Conservation (phyloP, 257 asterid species). For the Primulina tabacum region DNA sequence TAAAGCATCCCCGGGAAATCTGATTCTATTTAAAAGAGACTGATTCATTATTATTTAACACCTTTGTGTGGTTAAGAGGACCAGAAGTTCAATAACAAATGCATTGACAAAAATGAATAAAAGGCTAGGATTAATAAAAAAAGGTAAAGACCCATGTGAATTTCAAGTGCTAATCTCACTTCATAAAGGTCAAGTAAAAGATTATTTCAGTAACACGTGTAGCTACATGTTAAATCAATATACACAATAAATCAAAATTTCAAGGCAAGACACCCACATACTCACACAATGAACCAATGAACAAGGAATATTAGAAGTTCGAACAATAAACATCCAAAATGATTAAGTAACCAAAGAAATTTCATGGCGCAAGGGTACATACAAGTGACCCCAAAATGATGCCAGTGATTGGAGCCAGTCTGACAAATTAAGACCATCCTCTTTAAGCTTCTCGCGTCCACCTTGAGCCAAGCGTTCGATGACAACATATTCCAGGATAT, state of each 20-base stretch:
- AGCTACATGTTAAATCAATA: slow-evolving; percentile 24
- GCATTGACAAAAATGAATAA: slow-evolving; percentile 10
- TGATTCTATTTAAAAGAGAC: slow-evolving; percentile 43
- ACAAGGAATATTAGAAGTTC: neutral
- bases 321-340: slow-evolving; percentile 5
- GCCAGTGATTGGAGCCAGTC: slow-evolving; percentile 99
- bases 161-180: slow-evolving; percentile 12
- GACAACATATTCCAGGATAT: slow-evolving; percentile 94
- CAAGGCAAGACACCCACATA: slow-evolving; percentile 25
- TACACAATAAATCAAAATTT: slow-evolving; percentile 17
- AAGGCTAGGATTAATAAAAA: neutral
- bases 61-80: slow-evolving; percentile 25
- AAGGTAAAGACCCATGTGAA: slow-evolving; percentile 15
- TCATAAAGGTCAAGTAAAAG: slow-evolving; percentile 10
- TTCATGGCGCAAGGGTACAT: slow-evolving; percentile 42
- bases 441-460: slow-evolving; percentile 98
- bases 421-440: slow-evolving; percentile 94
- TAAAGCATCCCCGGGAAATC: slow-evolving; percentile 49
- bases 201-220: slow-evolving; percentile 4
- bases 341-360: slow-evolving; percentile 26
- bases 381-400: slow-evolving; percentile 99
- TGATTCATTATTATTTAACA: slow-evolving; percentile 25
- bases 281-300: slow-evolving; percentile 26
- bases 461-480: slow-evolving; percentile 96
- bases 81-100: slow-evolving; percentile 22